Base-by-base conservation (phyloP, 768 basidiomycete species). In the Lactarius deliciosus region DNA sequence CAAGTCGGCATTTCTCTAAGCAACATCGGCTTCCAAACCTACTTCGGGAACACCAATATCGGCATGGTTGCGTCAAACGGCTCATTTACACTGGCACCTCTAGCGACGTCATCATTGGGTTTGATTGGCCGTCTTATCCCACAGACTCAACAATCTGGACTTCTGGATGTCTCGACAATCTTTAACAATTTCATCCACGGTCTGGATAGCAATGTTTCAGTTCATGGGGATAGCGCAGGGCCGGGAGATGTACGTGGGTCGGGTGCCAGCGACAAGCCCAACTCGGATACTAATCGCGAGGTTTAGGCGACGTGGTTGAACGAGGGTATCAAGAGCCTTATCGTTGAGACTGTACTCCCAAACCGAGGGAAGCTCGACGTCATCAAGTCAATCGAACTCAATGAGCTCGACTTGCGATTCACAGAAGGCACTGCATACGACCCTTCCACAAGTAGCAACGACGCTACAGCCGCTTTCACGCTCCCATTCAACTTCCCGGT, bases 141-240 rank as follows among this genome's bases (percentile, higher is more conserved):
- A 1, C 90, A 91, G 71, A 76, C 70, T 40, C 79, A 81, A 15
- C 56, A 77, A 5, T 76, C 79, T 43, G 89, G 85, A 0, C 81
- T 90, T 47, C 80, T 80, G 1, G 79, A 79, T 1, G 84, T 91
- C 8, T 90, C 89, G 0, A 73, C 76, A 13, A 79, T 91, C 38
- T 91, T 91, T 78, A 90, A 89, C 69, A 85, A 83, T 59, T 91
- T 88, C 72, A 80, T 91, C 0, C 86, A 87, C 43, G 89, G 89
- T 1, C 77, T 84, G 72, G 81, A 88, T 72, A 88, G 85, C 68
- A 74, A 81, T 64, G 81, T 90, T 22, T 72, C 77, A 20, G 87
- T 91, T 10, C 79, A 82, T 32, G 89, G 89, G 16, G 79, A 81
- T 38, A 81, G 81, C 64, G 87, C 86, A 5, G 85, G 85, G 16